Evolutionary conservation across 805 yeast genomes (phyloP).

Genomic region (Zygotorulaspora sp.): DNA sequence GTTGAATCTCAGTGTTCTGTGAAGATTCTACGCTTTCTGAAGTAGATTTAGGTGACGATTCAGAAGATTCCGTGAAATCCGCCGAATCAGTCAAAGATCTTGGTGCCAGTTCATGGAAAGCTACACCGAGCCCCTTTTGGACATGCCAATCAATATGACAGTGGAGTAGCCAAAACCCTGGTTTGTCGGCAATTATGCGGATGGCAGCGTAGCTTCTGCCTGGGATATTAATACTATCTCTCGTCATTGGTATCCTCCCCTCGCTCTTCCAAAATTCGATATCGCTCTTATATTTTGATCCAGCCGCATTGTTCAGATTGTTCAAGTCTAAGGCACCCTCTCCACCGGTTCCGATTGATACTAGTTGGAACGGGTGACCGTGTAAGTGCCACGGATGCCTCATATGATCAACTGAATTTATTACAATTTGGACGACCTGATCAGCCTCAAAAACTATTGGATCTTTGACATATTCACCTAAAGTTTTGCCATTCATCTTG

Average conservation of each 20-base stretch:
- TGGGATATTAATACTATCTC: slow-evolving; percentile 63
- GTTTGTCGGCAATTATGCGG: slow-evolving; percentile 60
- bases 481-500: slow-evolving; percentile 48
- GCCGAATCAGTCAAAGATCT: background rate
- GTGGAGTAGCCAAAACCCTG: slow-evolving; percentile 79
- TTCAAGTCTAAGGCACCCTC: slow-evolving; percentile 37
- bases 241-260: slow-evolving; percentile 45
- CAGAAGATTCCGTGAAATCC: slow-evolving; percentile 1
- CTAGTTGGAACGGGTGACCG: slow-evolving; percentile 53
- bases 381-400: slow-evolving; percentile 64
- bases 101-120: slow-evolving; percentile 25
- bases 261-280: slow-evolving; percentile 22
- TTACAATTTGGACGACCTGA: slow-evolving; percentile 54
- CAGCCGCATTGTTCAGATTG: slow-evolving; percentile 41
- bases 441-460: slow-evolving; percentile 45
- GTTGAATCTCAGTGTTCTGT: too few species aligned
- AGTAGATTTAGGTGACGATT: too few species aligned
- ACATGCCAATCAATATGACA: slow-evolving; percentile 75
- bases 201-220: slow-evolving; percentile 53
- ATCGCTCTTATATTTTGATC: slow-evolving; percentile 29
- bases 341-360: slow-evolving; percentile 44
- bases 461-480: slow-evolving; percentile 51
- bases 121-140: slow-evolving; percentile 55
- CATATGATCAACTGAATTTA: slow-evolving; percentile 64
- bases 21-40: too few species aligned